phyloP scores from a whole-genome alignment of 1,139 yeast species.

The Geotrichum reessii region DNA sequence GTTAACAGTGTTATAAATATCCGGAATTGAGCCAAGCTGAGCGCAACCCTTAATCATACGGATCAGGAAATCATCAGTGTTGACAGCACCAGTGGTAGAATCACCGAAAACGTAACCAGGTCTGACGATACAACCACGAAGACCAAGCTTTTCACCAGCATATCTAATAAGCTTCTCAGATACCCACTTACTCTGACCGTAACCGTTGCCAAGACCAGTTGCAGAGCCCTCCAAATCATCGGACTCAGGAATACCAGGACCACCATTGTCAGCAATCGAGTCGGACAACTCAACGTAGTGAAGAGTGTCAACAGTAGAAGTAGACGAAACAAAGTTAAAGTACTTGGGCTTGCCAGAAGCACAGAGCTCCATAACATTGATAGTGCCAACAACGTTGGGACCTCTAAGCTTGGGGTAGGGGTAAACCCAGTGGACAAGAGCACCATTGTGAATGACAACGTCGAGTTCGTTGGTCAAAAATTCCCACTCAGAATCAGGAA shows the following conservation, averaged over 20 bases:
- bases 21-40: conserved; percentile 81
- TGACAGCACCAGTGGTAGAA: conserved; percentile 73
- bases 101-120: conserved; percentile 96
- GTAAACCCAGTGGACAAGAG: conserved; percentile 97
- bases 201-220: conserved; percentile 79
- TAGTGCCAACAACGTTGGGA: conserved; percentile 85
- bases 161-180: conserved; percentile 82
- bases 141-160: conserved; percentile 75
- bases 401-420: conserved; percentile 88
- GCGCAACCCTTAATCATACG: conserved; percentile 93
- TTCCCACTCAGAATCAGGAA: conserved; percentile 53
- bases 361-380: conserved; percentile 78
- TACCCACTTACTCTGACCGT: conserved; percentile 97
- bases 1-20: conserved; percentile 79
- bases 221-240: conserved; percentile 81
- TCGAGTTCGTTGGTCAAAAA: conserved; percentile 57
- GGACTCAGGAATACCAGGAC: conserved; percentile 67
- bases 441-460: conserved; percentile 91
- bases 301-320: conserved; percentile 84
- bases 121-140: conserved; percentile 82
- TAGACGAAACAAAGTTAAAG: conserved; percentile 90
- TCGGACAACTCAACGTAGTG: conserved; percentile 76
- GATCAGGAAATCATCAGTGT: conserved; percentile 91
- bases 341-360: conserved; percentile 72
- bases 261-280: conserved; percentile 56